Evolutionary conservation across 306 rosid species (phyloP), one percentile per base, ranked within the genome.

Genomic region (Lotus japonicus): DNA sequence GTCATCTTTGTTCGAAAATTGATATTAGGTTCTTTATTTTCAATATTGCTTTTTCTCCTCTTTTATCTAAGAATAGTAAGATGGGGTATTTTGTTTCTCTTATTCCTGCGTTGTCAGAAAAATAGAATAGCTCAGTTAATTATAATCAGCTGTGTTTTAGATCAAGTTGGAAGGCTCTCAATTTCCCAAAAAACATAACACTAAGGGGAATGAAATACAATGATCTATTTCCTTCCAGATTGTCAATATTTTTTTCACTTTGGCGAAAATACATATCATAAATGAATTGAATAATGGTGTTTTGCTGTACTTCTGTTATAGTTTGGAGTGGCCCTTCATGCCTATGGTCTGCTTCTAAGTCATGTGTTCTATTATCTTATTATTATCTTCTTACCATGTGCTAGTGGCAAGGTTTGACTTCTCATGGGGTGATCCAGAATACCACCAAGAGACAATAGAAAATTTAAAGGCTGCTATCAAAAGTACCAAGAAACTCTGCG

Each of bases 341-440:
- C 70, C 16, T 38, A 45, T 11, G 7, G 68, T 67, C 44, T 49
- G 48, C 43, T 35, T 58, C 28, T 33, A 3, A 72, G 58, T 72
- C 9, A 49, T 45, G 7, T 35, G 44, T 38, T 42, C 44, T 17
- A 21, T 76, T 9, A 36, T 54, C 66, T 72, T 46, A 26, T 38
- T 38, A 12, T 62, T 55, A 33, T 48, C 28, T 78, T 73, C 74
- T 70, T 31, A 28, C 28, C 45, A 45, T 73, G 77, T 66, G 49
- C 68, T 75, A 91, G 97, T 91, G 77, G 97, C 96, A 13, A 77
- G 97, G 80, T 84, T 91, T 49, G 97, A 91, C 60, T 88, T 88
- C 73, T 88, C 97, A 18, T 88, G 92, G 97, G 89, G 95, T 9
- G 87, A 91, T 75, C 49, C 82, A 16, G 86, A 83, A 51, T 91